Base-by-base conservation (phyloP, 2,329 filamentous ascomycete species). In the Diaporthe vaccinii region DNA sequence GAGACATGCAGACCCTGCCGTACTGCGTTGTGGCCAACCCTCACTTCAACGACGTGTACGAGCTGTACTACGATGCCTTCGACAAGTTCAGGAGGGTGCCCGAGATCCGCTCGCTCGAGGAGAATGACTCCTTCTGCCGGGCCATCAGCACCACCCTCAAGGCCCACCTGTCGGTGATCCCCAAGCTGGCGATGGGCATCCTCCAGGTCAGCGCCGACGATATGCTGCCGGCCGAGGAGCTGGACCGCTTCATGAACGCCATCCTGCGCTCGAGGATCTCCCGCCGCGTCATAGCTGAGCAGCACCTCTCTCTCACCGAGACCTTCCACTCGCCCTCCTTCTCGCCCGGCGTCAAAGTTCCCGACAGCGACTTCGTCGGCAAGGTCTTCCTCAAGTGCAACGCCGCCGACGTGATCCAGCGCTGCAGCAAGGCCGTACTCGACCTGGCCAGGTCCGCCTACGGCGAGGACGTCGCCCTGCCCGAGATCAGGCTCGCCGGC, bases 31-130 rank as follows among this genome's bases (percentile, higher is more conserved):
- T 98, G 65, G 96, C 94, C n/a, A 99, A 99, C 81, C 92, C 92
- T 9, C 95, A 99, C 83, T 94, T 99, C 77, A 95, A 94, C 82
- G 93, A 97, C 78, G 97, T 98, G 46, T 99, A 99, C 85, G 95
- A 98, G 83, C 89, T 98, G 9, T 99, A 99, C 87, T 98, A 98
- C 85, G 92, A 93, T 78, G 96, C 97, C n/a, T 99, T 99, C 80
- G 97, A 99, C 82, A 92, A 89, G 72, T 94, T 98, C 78, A 94
- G 97, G 65, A 93, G 93, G 78, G 88, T 98, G 55, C 92, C 93
- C 69, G 95, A 98, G 81, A 92, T 99, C 79, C 93, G 93, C 80
- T 94, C 92, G 0, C 86, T 98, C 49, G 94, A 98, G 44, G 96
- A 98, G 80, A 99, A 99, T 82, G 95, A 98, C 78, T 87, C 84